Evolutionary conservation across 2,329 filamentous ascomycete genomes (phyloP), one percentile per base, ranked within the genome.

Genomic region (Verticillium nonalfalfae): DNA sequence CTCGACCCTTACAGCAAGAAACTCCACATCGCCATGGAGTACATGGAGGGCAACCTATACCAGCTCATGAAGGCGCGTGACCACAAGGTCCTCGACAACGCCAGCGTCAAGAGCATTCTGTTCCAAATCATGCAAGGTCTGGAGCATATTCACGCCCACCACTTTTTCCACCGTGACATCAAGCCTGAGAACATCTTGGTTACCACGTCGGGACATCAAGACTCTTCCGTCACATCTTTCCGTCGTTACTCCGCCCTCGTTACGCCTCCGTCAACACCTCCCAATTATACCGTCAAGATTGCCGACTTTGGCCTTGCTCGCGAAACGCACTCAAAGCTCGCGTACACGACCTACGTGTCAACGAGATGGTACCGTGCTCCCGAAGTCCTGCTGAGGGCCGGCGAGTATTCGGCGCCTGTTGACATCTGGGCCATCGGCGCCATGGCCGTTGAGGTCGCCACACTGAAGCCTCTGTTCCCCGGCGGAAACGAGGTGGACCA

Each of bases 151-250:
- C 95, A 99, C 77, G 90, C 93, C 40, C 92, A 98, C 78, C 87
- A 91, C 74, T 99, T 99, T 79, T 99, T 99, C 78, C 95, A 99
- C 76, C 92, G 95, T 71, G 95, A 99, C 73, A 98, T 99, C 78
- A 99, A 99, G 76, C 95, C 95, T 39, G 95, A 99, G 76, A 99
- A 99, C 76, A 99, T 99, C 63, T 85, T 99, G 33, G 94, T 99
- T 9, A 96, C 95, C 0, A 96, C 93, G 34, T 96, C 94, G 2
- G 86, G 90, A 45, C 91, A 86, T 66, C 89, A 89, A 66, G 95
- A 99, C 69, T 85, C 89, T 59, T 83, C 84, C 63, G 95, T 90
- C 71, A 62, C 60, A 1, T 88, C 93, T 0, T 97, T 98, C 79
- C 89, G 91, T 72, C 86, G 95, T 69, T 99, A 99, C 75, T 98